Conservation (phyloP, 495 filamentous ascomycete species). For the Acidomyces sp. region DNA sequence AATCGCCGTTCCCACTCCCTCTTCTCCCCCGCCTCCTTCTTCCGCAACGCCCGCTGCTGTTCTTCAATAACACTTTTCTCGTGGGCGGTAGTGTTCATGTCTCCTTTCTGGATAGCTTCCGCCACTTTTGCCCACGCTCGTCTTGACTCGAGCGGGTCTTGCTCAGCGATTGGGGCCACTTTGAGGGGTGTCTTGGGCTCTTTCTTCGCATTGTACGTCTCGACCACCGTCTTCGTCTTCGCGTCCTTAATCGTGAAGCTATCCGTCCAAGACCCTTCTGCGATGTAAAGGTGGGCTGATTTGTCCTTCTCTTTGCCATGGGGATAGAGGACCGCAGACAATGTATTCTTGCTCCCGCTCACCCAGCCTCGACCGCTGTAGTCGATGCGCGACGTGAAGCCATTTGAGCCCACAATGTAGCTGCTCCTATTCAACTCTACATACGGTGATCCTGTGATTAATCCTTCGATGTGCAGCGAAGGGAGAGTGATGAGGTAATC, state of each 20-base stretch:
- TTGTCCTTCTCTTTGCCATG: slow-evolving; percentile 54
- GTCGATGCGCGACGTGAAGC: slow-evolving; percentile 84
- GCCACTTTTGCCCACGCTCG: slow-evolving; percentile 83
- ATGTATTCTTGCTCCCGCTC: slow-evolving; percentile 87
- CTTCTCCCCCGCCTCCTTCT: slow-evolving; percentile 63
- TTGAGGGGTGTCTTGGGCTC: slow-evolving; percentile 52
- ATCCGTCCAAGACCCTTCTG: slow-evolving; percentile 87
- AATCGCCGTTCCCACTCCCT: slow-evolving; percentile 74
- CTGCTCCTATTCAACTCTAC: slow-evolving; percentile 75
- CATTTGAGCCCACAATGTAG: slow-evolving; percentile 72
- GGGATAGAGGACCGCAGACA: slow-evolving; percentile 66
- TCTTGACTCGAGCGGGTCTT: slow-evolving; percentile 77
- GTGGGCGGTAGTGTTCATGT: slow-evolving; percentile 63
- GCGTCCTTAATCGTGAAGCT: slow-evolving; percentile 65
- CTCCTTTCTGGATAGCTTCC: slow-evolving; percentile 57
- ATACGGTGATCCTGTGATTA: slow-evolving; percentile 82
- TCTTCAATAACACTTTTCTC: slow-evolving; percentile 90
- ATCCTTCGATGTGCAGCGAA: slow-evolving; percentile 80
- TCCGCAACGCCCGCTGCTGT: slow-evolving; percentile 71
- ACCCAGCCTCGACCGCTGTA: slow-evolving; percentile 90
- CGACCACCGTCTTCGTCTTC: slow-evolving; percentile 53
- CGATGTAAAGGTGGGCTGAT: slow-evolving; percentile 69
- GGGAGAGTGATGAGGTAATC: slow-evolving; percentile 86
- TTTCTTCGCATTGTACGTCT: slow-evolving; percentile 52
- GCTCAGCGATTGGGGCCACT: slow-evolving; percentile 61